A percentile compares a stretch with the other conserved stretches of the same genome.
Conservation (phyloP, 1,284 basidiomycete genomes). For the Ganoderma meredithae region DNA sequence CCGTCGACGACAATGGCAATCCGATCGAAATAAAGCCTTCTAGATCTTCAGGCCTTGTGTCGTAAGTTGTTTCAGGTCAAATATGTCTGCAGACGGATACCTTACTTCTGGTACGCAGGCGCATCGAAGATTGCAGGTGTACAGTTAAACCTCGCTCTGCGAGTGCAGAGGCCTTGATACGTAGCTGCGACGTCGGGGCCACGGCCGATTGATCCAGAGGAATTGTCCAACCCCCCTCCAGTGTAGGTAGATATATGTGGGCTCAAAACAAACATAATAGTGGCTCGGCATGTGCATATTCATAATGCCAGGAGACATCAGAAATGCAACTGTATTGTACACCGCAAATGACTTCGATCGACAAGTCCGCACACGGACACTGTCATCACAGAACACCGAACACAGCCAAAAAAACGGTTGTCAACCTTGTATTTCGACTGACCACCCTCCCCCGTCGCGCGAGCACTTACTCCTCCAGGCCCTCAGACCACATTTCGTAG, state of each 20-base stretch:
- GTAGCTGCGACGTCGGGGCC: background rate
- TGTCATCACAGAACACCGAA: background rate
- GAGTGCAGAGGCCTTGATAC: constrained; percentile 9
- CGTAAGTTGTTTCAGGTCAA: constrained; percentile 5
- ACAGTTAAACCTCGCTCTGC: constrained; percentile 14
- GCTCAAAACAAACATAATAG: too few species aligned
- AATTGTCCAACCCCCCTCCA: too few species aligned
- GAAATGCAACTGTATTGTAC: too few species aligned
- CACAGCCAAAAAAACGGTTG: too few species aligned
- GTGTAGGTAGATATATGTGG: too few species aligned
- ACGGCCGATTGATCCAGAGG: background rate
- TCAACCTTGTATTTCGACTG: too few species aligned
- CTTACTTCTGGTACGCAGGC: background rate
- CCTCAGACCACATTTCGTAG: constrained; percentile 29
- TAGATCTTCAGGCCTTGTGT: background rate
- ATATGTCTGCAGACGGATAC: background rate
- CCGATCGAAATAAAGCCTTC: constrained; percentile 8
- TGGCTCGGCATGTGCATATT: too few species aligned
- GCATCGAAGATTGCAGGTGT: constrained; percentile 9
- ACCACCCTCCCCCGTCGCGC: too few species aligned
- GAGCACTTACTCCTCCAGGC: constrained; percentile 4
- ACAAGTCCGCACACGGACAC: background rate
- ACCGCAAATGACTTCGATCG: background rate
- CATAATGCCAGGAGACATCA: too few species aligned
- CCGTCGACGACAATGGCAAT: constrained; percentile 14